These are phyloP conservation scores for Hanseniaspora clermontiae DNA, from an alignment of 805 yeast species.

Conservation along the genomic window DNA sequence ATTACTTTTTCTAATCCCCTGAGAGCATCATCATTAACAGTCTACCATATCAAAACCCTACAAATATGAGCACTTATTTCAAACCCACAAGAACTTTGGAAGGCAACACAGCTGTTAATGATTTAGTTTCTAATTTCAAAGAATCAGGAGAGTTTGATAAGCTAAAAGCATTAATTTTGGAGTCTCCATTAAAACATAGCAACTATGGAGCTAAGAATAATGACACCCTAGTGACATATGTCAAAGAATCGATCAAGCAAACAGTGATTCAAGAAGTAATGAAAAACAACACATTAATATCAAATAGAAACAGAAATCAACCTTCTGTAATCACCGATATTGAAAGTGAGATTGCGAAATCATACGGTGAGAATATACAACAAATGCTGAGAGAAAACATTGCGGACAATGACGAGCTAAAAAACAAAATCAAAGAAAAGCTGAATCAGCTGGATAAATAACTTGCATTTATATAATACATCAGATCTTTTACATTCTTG, in stretches of 20 bases:
- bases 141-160: conserved; percentile 26
- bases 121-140: conserved; percentile 24
- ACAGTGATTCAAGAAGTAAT: conserved; percentile 24
- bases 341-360: conserved; percentile 25
- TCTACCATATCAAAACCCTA: no score
- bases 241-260: conserved; percentile 18
- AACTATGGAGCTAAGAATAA: not conserved
- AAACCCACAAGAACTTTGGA: not conserved
- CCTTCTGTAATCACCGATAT: conserved; percentile 27
- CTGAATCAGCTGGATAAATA: conserved; percentile 12
- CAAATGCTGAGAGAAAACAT: conserved; percentile 17
- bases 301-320: conserved; percentile 21
- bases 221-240: not conserved
- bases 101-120: conserved; percentile 7
- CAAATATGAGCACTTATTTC: not conserved
- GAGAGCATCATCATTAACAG: no score
- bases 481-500: conserved; percentile 53
- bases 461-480: conserved; percentile 19
- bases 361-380: conserved; percentile 19
- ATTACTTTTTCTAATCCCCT: no score
- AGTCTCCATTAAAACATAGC: conserved; percentile 10
- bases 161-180: conserved; percentile 21
- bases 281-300: conserved; percentile 24
- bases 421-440: conserved; percentile 17
- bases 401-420: conserved; percentile 17